Percentiles rank a stretch among this genome's conserved stretches.
phyloP scores from a whole-genome alignment of 176 grass and related monocot species.

The Hsuehochloa calcarea region DNA sequence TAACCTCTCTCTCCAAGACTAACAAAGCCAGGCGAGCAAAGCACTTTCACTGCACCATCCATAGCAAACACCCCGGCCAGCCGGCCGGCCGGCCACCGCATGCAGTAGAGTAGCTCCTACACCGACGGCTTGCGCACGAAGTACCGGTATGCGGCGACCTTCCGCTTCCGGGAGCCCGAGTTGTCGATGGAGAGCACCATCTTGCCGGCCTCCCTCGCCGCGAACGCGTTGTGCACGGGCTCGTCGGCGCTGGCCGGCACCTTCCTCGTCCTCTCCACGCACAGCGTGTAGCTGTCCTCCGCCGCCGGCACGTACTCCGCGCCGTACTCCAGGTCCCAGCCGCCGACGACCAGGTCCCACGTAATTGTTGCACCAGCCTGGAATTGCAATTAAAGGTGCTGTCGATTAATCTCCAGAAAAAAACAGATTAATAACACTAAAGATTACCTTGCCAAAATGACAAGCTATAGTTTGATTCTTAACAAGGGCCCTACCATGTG shows the following conservation, averaged over 20 bases:
- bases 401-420: not conserved
- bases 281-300: slow-evolving; percentile 70
- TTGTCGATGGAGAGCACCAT: slow-evolving; percentile 95
- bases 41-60: not conserved
- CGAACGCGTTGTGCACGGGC: slow-evolving; percentile 77
- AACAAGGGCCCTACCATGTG: slow-evolving; percentile 19
- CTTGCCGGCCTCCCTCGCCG: slow-evolving; percentile 76
- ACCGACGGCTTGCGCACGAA: slow-evolving; percentile 73
- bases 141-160: slow-evolving; percentile 93
- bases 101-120: not conserved
- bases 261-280: slow-evolving; percentile 72
- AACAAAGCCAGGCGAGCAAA: not conserved
- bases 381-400: slow-evolving; percentile 6
- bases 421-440: not conserved
- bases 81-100: not conserved
- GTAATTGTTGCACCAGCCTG: slow-evolving; percentile 84
- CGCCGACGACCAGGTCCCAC: slow-evolving; percentile 87
- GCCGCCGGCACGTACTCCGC: slow-evolving; percentile 81
- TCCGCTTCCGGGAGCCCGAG: slow-evolving; percentile 71
- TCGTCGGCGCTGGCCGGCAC: slow-evolving; percentile 55
- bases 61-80: not conserved
- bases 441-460: not conserved
- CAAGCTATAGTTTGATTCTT: not conserved
- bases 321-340: slow-evolving; percentile 94
- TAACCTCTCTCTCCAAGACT: not conserved